Evolutionary conservation across 441 rosid species (phyloP).

Genomic region (Pelargonium fulgidum): DNA sequence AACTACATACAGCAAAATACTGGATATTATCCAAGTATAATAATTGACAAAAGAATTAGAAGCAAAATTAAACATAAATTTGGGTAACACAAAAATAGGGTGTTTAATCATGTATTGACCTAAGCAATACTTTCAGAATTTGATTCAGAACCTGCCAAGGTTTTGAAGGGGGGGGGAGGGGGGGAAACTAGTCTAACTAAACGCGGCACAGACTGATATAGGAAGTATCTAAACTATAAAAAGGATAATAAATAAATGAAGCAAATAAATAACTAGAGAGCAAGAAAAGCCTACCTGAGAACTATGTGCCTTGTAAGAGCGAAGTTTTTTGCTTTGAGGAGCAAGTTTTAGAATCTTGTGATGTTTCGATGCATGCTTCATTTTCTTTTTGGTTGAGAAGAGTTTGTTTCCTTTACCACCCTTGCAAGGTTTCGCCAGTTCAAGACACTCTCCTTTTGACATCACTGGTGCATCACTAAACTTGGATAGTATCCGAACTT

Average conservation of each 20-base stretch:
- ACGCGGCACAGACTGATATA: background rate
- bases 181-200: too few relatives aligned
- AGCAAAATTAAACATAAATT: background rate
- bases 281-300: constrained; percentile 46
- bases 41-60: background rate
- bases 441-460: constrained; percentile 37
- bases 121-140: background rate
- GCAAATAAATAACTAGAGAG: constrained; percentile 8
- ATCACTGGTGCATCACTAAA: constrained; percentile 28
- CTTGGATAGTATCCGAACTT: constrained; percentile 72
- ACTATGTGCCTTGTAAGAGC: constrained; percentile 35
- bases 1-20: background rate
- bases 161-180: too few relatives aligned
- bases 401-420: constrained; percentile 42
- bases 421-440: constrained; percentile 35
- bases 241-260: background rate
- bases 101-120: background rate
- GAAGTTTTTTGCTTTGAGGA: constrained; percentile 43
- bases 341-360: constrained; percentile 44
- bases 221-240: background rate
- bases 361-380: constrained; percentile 37
- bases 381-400: constrained; percentile 48
- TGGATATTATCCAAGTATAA: background rate
- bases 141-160: background rate
- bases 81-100: background rate